Conservation (phyloP, 257 asterid genomes). For the Cynanchum wilfordii region DNA sequence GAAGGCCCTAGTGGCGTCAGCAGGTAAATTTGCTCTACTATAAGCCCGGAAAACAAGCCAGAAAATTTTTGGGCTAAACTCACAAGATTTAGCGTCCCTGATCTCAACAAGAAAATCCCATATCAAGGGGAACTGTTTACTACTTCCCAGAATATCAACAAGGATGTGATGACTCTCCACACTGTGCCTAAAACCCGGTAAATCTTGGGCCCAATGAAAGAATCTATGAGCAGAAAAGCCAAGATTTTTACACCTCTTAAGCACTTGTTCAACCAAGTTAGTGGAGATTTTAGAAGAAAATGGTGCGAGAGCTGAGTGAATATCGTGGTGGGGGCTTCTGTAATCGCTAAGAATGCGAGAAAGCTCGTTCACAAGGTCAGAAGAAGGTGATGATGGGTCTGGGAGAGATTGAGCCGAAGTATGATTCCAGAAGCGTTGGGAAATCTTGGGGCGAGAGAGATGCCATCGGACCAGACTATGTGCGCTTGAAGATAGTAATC, state of each 20-base stretch:
- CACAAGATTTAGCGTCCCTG: constrained; percentile 35
- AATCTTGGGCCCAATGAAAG: constrained; percentile 67
- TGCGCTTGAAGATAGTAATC: background rate
- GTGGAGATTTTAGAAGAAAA: constrained; percentile 42
- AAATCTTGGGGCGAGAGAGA: background rate
- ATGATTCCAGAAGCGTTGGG: constrained; percentile 10
- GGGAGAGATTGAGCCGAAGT: constrained; percentile 7
- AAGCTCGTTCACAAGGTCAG: constrained; percentile 58
- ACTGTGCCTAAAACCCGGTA: constrained; percentile 67
- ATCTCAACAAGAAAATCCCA: constrained; percentile 78
- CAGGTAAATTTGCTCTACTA: constrained; percentile 68
- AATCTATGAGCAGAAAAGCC: constrained; percentile 91
- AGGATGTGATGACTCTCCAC: constrained; percentile 59
- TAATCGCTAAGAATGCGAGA: constrained; percentile 77
- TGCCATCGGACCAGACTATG: constrained; percentile 4
- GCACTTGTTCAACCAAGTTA: constrained; percentile 60
- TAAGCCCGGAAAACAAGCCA: constrained; percentile 66
- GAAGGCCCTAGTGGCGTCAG: constrained; percentile 81
- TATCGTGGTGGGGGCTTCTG: constrained; percentile 77
- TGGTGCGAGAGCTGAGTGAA: constrained; percentile 77
- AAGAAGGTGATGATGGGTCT: constrained; percentile 22
- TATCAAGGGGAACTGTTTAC: constrained; percentile 71
- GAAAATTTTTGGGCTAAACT: constrained; percentile 49
- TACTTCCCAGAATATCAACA: constrained; percentile 64
- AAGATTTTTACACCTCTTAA: constrained; percentile 73